These are phyloP conservation scores for Monosporascus sp. DNA, from an alignment of 2,329 filamentous ascomycete species.

Conservation along the genomic window DNA sequence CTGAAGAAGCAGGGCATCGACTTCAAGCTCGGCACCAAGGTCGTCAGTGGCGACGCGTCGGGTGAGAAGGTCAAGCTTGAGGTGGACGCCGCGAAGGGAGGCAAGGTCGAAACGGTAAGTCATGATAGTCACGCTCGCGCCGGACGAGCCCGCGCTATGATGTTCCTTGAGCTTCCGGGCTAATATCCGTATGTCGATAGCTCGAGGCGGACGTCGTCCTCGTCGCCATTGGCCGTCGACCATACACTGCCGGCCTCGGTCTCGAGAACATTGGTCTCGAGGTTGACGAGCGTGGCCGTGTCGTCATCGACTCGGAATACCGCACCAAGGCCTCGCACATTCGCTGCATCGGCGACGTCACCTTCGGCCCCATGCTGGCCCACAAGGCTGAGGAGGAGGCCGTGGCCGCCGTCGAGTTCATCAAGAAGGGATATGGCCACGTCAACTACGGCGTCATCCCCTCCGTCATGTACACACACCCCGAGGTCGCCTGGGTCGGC, in stretches of 20 bases:
- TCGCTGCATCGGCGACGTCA: constrained; percentile 91
- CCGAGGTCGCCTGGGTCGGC: constrained; percentile 97
- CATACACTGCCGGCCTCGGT: constrained; percentile 87
- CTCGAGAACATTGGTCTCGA: constrained; percentile 92
- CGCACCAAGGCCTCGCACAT: constrained; percentile 97
- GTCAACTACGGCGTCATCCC: constrained; percentile 99
- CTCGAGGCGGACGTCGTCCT: constrained; percentile 93
- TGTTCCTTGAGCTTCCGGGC: constrained; percentile 2
- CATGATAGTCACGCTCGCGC: neutral
- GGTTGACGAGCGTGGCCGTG: constrained; percentile 85
- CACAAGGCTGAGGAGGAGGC: constrained; percentile 99
- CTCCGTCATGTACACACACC: constrained; percentile 99
- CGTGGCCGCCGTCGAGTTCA: constrained; percentile 91
- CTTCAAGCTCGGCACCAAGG: constrained; percentile 98
- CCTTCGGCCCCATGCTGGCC: constrained; percentile 97
- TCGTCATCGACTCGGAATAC: constrained; percentile 98
- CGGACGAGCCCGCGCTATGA: too few relatives aligned
- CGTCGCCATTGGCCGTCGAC: constrained; percentile 91
- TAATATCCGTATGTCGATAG: constrained; percentile 36
- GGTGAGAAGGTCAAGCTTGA: constrained; percentile 76
- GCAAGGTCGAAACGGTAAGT: constrained; percentile 84
- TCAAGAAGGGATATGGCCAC: constrained; percentile 95
- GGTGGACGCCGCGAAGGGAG: constrained; percentile 90
- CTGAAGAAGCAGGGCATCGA: constrained; percentile 95
- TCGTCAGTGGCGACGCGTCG: constrained; percentile 75